Evolutionary conservation across 305 asterid species (phyloP).

Genomic region (Fraxinus ornus): DNA sequence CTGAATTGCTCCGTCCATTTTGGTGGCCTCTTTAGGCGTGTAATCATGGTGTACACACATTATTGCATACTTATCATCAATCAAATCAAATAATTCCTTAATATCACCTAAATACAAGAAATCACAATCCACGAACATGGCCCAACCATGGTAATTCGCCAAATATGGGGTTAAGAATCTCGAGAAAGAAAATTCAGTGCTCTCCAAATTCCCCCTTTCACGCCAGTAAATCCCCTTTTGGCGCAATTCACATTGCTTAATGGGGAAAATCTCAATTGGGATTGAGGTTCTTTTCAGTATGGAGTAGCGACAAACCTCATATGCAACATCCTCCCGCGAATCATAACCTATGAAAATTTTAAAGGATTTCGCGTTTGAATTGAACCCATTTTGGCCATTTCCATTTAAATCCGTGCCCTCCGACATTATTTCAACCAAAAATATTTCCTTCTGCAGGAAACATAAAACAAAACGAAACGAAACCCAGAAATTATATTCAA

Average conservation of each 20-base stretch:
- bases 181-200: conserved; percentile 87
- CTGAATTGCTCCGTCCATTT: conserved; percentile 92
- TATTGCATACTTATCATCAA: conserved; percentile 66
- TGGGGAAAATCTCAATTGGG: conserved; percentile 67
- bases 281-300: conserved; percentile 65
- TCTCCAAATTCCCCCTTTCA: conserved; percentile 76
- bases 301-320: conserved; percentile 85
- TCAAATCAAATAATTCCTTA: conserved; percentile 54
- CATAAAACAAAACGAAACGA: neutral
- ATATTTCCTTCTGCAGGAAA: conserved; percentile 18
- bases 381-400: conserved; percentile 14
- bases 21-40: conserved; percentile 78
- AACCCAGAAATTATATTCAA: conserved; percentile 13
- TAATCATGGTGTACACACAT: conserved; percentile 95
- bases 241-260: conserved; percentile 74
- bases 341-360: conserved; percentile 86
- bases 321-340: conserved; percentile 77
- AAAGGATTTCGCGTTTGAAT: conserved; percentile 26
- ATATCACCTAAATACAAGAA: conserved; percentile 68
- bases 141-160: conserved; percentile 74
- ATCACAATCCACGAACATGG: conserved; percentile 93
- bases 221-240: conserved; percentile 71
- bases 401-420: conserved; percentile 23
- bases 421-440: conserved; percentile 18
- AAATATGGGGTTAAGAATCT: conserved; percentile 77